Evolutionary conservation across 2,329 filamentous ascomycete genomes (phyloP), one percentile per base, ranked within the genome.

Genomic region (Cytospora piceae): DNA sequence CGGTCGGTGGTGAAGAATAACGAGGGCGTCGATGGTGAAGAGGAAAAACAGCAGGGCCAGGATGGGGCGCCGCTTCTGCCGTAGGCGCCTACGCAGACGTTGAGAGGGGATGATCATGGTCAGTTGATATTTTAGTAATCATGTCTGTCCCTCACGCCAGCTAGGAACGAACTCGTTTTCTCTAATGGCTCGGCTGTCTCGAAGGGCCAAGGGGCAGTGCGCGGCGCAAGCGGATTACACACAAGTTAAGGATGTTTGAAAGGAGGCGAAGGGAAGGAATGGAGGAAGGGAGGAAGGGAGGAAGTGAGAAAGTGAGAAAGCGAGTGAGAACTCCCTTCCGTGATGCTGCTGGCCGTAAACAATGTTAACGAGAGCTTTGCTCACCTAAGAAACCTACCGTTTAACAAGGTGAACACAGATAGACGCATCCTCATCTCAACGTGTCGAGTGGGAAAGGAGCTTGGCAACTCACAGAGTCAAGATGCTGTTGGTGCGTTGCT

Each of bases 1-100:
- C 58, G 76, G 75, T 27, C 75, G 74, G 64, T 61, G 66, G 64
- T 70, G 70, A 22, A 77, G 69, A 58, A 77, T 70, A 57, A 70
- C 67, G 37, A 74, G n/a, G 57, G 73, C 71, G 59, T 79, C 77
- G 65, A 79, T 70, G 57, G 73, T 24, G 68, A 79, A 76, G 34
- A 78, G 49, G 64, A 73, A 70, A 54, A 72, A 63, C 9, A 78
- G 63, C 62, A 74, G 63, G 42, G 72, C 71, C 56, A 79, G 68
- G 12, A 75, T 61, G 49, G 73, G 74, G 31, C 77, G 77, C 69
- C 74, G 71, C 64, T 76, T 74, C 46, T 69, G 72, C 67, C 76
- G 75, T 71, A 68, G 62, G 55, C 67, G 64, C 34, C 76, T 72
- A 69, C 76, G 72, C 53, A 74, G 74, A 68, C 76, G 74, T 55